Percentiles rank a stretch among this genome's conserved stretches.
Conservation (phyloP, 179 eudicot genomes). For the Vitellaria paradoxa region DNA sequence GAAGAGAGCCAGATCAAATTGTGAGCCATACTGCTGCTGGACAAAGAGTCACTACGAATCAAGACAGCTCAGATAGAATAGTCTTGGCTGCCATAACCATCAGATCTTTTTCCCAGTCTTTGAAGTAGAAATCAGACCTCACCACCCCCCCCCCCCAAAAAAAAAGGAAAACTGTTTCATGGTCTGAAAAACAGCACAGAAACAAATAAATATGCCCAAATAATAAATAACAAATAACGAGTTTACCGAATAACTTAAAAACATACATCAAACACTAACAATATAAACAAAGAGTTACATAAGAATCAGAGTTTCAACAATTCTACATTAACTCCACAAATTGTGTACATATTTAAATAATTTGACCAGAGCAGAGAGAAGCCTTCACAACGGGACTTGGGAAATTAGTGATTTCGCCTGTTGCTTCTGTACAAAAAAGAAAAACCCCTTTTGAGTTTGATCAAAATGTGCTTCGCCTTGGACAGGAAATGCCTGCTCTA, state of each 20-base stretch:
- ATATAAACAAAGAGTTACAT: constrained; percentile 28
- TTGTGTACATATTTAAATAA: constrained; percentile 7
- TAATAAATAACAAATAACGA: not conserved
- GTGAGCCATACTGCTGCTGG: no score
- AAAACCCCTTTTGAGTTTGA: not conserved
- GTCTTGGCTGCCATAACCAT: no score
- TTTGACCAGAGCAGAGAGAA: not conserved
- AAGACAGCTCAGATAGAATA: no score
- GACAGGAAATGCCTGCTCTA: constrained; percentile 7
- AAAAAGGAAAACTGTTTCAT: no score
- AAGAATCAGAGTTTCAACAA: constrained; percentile 12
- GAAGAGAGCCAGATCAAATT: no score
- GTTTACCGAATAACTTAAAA: constrained; percentile 11
- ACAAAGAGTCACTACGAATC: no score
- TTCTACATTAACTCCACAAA: constrained; percentile 14
- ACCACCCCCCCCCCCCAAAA: no score
- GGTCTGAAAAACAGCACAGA: no score
- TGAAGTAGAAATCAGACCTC: no score
- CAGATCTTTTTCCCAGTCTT: no score
- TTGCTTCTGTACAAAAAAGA: constrained; percentile 30
- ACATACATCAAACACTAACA: constrained; percentile 5
- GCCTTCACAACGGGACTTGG: not conserved
- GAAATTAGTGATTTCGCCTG: constrained; percentile 4
- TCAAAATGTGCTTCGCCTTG: not conserved
- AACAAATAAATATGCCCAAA: not conserved